Base-by-base conservation (phyloP, 768 basidiomycete species). In the Hericium rajendrae region DNA sequence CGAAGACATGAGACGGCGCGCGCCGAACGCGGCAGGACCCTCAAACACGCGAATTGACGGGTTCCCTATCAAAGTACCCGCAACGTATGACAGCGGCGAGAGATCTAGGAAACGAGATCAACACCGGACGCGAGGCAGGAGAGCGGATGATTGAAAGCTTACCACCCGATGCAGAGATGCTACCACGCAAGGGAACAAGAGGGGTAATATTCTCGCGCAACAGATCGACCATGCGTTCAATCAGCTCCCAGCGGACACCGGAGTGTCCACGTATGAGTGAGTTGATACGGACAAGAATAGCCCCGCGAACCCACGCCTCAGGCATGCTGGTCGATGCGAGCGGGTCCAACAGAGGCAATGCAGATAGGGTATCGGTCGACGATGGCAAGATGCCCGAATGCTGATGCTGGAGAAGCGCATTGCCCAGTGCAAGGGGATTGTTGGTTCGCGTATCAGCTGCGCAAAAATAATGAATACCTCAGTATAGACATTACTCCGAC, bases 241-340 rank as follows among this genome's bases (percentile, higher is more conserved):
- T 80, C 52, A 94, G 79, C 59, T 85, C 82, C 79, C 84, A 84
- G 39, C 91, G 80, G 12, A 94, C 83, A 38, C 88, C 92, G 20
- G 89, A 91, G 71, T 94, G 92, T 0, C 91, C 91, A 6, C 91
- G 85, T 55, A 91, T 83, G 46, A 94, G 81, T 4, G 89, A 91
- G 70, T 94, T 94, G 78, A 90, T 86, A 62, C 91, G 88, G 63
- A 94, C 78, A 10, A 91, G 71, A 65, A 94, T 91, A 1, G 91
- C 89, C 12, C 86, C 91, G 54, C 91, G 84, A 37, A 92, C 90
- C 88, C 92, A 92, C 2, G 88, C 74, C 58, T 88, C 85, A 4
- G 91, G 91, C 88, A 94, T 92, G 58, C 78, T 82, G 32, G 80
- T 79, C 11, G 83, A 79, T 11, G 78, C 71, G 12, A 85, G 68